phyloP scores from a whole-genome alignment of 2,329 filamentous ascomycete species.

The Aureobasidium melanogenum region DNA sequence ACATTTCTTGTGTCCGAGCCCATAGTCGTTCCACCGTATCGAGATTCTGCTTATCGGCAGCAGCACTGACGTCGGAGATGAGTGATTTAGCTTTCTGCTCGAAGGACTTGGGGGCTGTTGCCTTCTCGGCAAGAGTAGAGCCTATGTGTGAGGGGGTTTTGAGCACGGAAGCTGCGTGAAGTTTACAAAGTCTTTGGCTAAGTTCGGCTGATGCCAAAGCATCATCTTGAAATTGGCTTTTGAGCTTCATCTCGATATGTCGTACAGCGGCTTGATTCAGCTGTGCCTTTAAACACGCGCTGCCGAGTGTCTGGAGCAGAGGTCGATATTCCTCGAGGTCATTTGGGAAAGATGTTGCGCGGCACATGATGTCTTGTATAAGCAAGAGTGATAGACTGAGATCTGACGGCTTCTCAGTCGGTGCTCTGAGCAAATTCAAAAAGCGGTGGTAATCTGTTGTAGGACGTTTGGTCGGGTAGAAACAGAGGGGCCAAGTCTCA shows the following conservation, averaged over 20 bases:
- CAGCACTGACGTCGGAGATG: background rate
- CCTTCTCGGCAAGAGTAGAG: background rate
- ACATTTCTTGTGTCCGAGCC: slow-evolving; percentile 12
- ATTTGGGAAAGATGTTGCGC: background rate
- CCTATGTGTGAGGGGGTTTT: too few relatives aligned
- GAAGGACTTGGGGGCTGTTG: background rate
- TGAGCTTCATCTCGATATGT: background rate
- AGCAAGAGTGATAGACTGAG: background rate
- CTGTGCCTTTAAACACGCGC: background rate
- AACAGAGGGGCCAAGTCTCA: background rate
- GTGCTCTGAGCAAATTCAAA: background rate
- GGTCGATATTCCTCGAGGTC: background rate
- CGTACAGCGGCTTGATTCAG: background rate
- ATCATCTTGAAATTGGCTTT: background rate
- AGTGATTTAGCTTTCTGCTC: background rate
- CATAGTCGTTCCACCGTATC: slow-evolving; percentile 16
- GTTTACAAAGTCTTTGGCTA: background rate
- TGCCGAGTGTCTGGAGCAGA: background rate
- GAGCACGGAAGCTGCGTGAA: background rate
- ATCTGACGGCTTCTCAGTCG: background rate
- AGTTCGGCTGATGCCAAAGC: background rate
- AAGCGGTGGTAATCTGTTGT: background rate
- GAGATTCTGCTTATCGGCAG: slow-evolving; percentile 17
- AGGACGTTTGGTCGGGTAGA: background rate
- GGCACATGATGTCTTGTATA: background rate